phyloP scores from a whole-genome alignment of 106 monocot species.

The Apostasia ramifera region DNA sequence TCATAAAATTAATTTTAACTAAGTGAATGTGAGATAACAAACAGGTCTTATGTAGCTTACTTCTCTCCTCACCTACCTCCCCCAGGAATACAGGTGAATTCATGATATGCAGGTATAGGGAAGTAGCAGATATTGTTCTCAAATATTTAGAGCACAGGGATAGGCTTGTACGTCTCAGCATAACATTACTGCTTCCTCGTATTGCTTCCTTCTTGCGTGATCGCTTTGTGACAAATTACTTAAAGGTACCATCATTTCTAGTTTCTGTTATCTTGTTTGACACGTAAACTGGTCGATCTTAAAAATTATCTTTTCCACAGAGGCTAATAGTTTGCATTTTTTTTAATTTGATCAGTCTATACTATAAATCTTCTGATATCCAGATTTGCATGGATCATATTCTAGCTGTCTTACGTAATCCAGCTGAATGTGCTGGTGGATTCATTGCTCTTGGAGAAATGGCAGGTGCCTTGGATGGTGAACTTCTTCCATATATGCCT shows the following conservation, averaged over 20 bases:
- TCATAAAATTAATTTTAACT: no score
- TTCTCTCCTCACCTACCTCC: background rate
- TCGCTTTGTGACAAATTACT: conserved; percentile 93
- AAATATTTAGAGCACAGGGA: conserved; percentile 93
- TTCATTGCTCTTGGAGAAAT: conserved; percentile 96
- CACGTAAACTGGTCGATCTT: no score
- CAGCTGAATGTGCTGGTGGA: conserved; percentile 87
- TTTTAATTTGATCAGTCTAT: no score
- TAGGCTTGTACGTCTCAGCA: conserved; percentile 92
- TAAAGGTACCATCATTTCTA: conserved; percentile 42
- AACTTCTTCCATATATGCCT: conserved; percentile 82
- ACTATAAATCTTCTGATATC: background rate
- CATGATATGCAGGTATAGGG: conserved; percentile 99
- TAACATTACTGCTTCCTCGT: conserved; percentile 95
- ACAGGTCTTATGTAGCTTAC: no score
- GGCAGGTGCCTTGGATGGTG: conserved; percentile 93
- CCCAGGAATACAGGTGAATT: conserved; percentile 96
- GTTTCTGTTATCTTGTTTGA: no score
- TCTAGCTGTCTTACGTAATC: conserved; percentile 78
- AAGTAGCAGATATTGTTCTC: conserved; percentile 96
- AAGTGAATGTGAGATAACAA: no score
- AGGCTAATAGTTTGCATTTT: no score
- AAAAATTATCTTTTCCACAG: no score
- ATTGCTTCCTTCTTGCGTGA: conserved; percentile 98
- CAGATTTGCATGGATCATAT: conserved; percentile 99